Base-by-base conservation (phyloP, 2,329 filamentous ascomycete genomes). In the Diplodia corticola region DNA sequence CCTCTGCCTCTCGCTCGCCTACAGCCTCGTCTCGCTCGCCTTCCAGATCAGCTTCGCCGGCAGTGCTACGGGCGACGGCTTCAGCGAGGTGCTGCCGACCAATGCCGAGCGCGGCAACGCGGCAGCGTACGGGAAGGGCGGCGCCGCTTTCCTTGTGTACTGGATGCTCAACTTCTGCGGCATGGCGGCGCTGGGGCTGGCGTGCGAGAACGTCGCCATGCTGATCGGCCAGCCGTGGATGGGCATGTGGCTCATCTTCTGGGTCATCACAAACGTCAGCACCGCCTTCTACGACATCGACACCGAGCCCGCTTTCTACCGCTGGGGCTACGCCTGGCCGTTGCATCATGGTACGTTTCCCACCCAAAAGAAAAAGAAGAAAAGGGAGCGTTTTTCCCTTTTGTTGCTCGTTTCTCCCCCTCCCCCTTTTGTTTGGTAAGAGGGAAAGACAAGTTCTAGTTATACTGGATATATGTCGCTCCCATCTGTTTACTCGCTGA, bases 181-280 rank as follows among this genome's bases (percentile, higher is more conserved):
- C 9, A 89, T 90, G 87, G 79, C 81, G 9, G 86, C 87, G 0
- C 71, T 90, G 1, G 88, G 87, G 0, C 75, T 90, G 2, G 85
- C 87, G 0, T 88, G 85, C 71, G 87, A 90, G 76, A 89, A 89
- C 70, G 83, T 87, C 30, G 85, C 85, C 0, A 89, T 88, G 84
- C 71, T 89, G 1, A 77, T 89, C 4, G 86, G 85, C 0, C 79
- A 84, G 70, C 87, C 85, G 0, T 89, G 86, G 86, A 84, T 81
- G 61, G 82, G 85, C 0, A 73, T 88, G 0, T 90, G 87, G 82
- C 76, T 90, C 1, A 88, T 89, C 65, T 89, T 88, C 70, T 89
- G 86, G 87, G 86, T 89, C 49, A 87, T 90, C 65, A 84, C 85
- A 6, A 90, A 90, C 70, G 86, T 89, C 0, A 79, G 82, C 0